Evolutionary conservation across 139 green algal genomes (phyloP).

Genomic region (Tetradesmus lagerheimii): DNA sequence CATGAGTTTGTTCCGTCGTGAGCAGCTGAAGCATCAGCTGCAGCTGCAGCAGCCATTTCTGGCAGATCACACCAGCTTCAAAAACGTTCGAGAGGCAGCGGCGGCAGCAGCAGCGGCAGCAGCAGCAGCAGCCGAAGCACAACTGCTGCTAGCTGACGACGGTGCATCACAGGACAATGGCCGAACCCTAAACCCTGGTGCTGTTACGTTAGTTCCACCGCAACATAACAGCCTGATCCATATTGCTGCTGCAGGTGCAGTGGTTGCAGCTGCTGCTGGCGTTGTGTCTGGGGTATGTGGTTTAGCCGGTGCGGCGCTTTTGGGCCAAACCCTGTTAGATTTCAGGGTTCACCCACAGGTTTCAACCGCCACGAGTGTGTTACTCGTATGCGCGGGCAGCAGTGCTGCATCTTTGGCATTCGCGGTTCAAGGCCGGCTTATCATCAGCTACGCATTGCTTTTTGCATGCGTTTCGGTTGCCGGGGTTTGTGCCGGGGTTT

Average conservation of each 20-base stretch:
- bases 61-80: neutral
- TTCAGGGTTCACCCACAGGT: slow-evolving; percentile 26
- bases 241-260: neutral
- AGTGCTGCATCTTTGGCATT: slow-evolving; percentile 3
- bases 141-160: neutral
- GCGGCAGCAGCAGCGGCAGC: neutral
- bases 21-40: neutral
- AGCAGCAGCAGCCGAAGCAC: neutral
- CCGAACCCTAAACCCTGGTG: neutral
- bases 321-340: slow-evolving; percentile 2
- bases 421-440: slow-evolving; percentile 19
- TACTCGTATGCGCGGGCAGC: slow-evolving; percentile 34
- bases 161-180: too few species aligned
- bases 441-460: slow-evolving; percentile 2
- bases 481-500: neutral
- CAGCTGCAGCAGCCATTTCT: neutral
- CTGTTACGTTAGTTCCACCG: neutral
- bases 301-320: neutral
- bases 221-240: neutral
- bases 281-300: neutral
- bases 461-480: neutral
- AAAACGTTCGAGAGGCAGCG: neutral
- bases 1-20: neutral
- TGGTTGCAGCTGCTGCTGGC: neutral
- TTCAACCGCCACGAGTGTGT: slow-evolving; percentile 1